Evolutionary conservation across 2,329 filamentous ascomycete species (phyloP).

Genomic region (Aureobasidium sp.): DNA sequence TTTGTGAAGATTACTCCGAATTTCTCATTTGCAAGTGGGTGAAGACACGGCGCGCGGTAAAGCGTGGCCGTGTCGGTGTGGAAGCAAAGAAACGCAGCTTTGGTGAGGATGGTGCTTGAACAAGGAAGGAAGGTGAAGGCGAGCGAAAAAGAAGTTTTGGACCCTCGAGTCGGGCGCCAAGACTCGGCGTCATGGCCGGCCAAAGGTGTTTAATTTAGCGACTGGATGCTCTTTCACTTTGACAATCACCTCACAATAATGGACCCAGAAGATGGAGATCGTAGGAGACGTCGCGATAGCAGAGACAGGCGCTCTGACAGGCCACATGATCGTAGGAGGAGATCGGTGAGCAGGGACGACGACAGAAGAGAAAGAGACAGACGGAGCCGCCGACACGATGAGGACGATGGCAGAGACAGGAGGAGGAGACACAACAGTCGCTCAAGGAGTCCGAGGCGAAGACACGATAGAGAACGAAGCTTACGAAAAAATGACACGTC

Average conservation of each 20-base stretch:
- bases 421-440: constrained; percentile 8
- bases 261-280: constrained; percentile 1
- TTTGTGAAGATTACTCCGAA: constrained; percentile 91
- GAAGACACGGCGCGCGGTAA: constrained; percentile 22
- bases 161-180: constrained; percentile 15
- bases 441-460: constrained; percentile 10
- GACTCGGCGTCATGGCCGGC: constrained; percentile 1
- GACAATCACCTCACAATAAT: constrained; percentile 1
- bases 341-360: constrained; percentile 2
- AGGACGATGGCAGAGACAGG: background rate
- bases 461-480: constrained; percentile 9
- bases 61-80: constrained; percentile 48
- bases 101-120: constrained; percentile 76
- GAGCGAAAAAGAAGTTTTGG: constrained; percentile 4
- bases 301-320: constrained; percentile 5
- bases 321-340: constrained; percentile 2
- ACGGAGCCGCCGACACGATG: constrained; percentile 1
- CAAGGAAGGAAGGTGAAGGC: constrained; percentile 35
- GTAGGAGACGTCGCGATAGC: background rate
- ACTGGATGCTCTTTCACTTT: background rate
- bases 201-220: background rate
- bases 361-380: constrained; percentile 11
- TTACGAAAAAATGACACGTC: background rate
- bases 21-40: constrained; percentile 80
- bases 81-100: constrained; percentile 96